Conservation (phyloP, 176 grass and related monocot species). For the Areca catechu region DNA sequence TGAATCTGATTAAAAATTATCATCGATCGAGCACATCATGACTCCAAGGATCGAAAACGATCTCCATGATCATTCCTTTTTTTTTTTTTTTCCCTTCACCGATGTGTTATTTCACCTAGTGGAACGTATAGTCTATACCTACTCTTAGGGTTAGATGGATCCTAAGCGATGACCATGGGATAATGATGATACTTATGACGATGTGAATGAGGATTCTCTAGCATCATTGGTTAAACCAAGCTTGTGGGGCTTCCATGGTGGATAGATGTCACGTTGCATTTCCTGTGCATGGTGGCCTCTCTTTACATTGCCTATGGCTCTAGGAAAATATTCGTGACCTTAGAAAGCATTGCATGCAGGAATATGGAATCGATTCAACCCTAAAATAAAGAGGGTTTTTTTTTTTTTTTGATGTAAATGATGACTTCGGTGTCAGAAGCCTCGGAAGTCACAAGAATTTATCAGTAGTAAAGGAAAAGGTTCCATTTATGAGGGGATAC, state of each 20-base stretch:
- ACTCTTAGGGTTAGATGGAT: background rate
- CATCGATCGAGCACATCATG: background rate
- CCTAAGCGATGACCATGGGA: background rate
- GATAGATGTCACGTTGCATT: background rate
- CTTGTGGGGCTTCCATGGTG: background rate
- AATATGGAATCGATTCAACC: too few species aligned
- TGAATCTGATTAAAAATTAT: background rate
- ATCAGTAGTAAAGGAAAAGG: too few species aligned
- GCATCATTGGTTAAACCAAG: background rate
- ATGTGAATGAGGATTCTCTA: background rate
- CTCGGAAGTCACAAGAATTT: too few species aligned
- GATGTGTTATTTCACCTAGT: background rate
- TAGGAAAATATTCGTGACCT: too few species aligned
- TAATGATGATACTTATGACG: background rate
- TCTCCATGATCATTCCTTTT: background rate
- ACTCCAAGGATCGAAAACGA: background rate
- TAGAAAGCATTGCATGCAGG: too few species aligned
- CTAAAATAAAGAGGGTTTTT: too few species aligned
- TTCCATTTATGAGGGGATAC: too few species aligned
- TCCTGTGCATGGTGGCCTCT: too few species aligned
- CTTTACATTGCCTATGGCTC: too few species aligned
- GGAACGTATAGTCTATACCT: conserved; percentile 3
- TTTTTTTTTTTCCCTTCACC: background rate
- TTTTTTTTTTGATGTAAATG: too few species aligned
- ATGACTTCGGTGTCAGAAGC: too few species aligned